phyloP scores from a whole-genome alignment of 2,329 filamentous ascomycete genomes.

The Alternaria gaisen region DNA sequence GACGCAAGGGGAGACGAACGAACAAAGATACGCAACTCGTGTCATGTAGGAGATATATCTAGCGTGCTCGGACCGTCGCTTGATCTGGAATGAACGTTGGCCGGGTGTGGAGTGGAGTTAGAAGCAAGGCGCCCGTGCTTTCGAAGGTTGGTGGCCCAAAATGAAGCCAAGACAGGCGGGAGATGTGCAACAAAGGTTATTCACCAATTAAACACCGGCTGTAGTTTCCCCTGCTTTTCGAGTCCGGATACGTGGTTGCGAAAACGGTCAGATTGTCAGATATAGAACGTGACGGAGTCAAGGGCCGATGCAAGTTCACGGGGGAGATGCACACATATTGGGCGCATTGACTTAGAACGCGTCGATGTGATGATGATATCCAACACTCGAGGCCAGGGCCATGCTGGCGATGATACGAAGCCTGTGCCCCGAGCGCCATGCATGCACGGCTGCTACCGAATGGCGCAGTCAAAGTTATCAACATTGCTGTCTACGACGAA shows the following conservation, averaged over 20 bases:
- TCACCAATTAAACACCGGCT: constrained; percentile 8
- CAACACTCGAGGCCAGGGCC: constrained; percentile 13
- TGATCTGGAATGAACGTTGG: constrained; percentile 8
- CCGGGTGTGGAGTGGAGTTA: constrained; percentile 2
- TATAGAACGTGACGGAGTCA: background rate
- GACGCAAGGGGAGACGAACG: background rate
- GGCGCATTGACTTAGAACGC: constrained; percentile 6
- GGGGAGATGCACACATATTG: constrained; percentile 1
- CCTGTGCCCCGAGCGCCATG: constrained; percentile 23
- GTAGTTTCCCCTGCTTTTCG: constrained; percentile 9
- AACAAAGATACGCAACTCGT: constrained; percentile 3
- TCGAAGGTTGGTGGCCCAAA: constrained; percentile 2
- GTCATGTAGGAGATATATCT: constrained; percentile 5
- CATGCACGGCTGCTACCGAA: constrained; percentile 26
- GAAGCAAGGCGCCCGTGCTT: constrained; percentile 8
- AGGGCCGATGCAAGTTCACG: constrained; percentile 7
- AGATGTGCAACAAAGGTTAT: constrained; percentile 9
- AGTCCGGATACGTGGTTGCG: background rate
- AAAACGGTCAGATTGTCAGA: constrained; percentile 6
- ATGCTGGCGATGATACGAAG: constrained; percentile 20
- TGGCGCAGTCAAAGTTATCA: constrained; percentile 10
- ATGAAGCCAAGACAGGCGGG: constrained; percentile 13
- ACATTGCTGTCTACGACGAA: constrained; percentile 8
- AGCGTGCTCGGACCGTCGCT: constrained; percentile 5
- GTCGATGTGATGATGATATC: constrained; percentile 10